Conservation (phyloP, 768 basidiomycete genomes). For the Grammothele lineata region DNA sequence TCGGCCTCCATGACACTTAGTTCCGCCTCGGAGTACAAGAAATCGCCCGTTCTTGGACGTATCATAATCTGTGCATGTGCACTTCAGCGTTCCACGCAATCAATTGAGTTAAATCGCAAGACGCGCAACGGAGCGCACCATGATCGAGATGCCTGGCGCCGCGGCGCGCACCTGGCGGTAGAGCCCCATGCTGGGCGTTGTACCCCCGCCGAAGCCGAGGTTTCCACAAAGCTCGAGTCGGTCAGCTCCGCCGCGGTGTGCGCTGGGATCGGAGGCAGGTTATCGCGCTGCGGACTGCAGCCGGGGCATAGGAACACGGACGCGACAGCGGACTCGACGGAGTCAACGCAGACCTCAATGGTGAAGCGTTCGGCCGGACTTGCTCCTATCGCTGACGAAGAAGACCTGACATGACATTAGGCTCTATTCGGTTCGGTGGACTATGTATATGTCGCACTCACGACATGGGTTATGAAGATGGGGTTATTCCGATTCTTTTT, state of each 20-base stretch:
- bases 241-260: conserved; percentile 66
- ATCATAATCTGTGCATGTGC: conserved; percentile 59
- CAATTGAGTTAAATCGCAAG: neutral
- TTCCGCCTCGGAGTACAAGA: conserved; percentile 66
- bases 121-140: conserved; percentile 42
- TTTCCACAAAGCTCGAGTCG: conserved; percentile 76
- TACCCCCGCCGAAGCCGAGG: conserved; percentile 71
- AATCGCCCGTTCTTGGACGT: conserved; percentile 76
- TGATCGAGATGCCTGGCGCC: conserved; percentile 51
- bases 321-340: conserved; percentile 66
- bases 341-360: conserved; percentile 62
- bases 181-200: conserved; percentile 77
- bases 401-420: no score
- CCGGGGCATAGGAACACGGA: conserved; percentile 29
- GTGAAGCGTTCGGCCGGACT: conserved; percentile 13
- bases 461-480: no score
- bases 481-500: no score
- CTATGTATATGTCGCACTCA: no score
- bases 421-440: no score
- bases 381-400: no score
- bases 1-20: conserved; percentile 73
- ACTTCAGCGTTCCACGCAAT: no score
- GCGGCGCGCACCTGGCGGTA: conserved; percentile 51
- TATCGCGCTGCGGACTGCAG: neutral
- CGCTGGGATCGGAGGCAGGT: conserved; percentile 37